Conservation (phyloP, 495 filamentous ascomycete genomes). For the Xylaria acuta region DNA sequence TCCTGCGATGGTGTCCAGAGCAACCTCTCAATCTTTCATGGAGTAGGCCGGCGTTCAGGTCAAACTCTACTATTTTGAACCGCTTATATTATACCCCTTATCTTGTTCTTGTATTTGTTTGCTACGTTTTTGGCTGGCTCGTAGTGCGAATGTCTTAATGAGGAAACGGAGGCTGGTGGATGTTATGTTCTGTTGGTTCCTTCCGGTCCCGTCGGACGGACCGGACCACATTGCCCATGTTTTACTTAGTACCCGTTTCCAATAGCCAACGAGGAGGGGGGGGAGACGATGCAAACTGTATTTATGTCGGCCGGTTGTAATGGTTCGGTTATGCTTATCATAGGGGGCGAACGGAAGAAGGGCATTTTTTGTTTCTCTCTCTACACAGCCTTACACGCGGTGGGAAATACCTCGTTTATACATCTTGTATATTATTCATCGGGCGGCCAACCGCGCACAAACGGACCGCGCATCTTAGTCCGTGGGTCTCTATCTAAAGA, state of each 20-base stretch:
- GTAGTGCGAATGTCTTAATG: slow-evolving; percentile 41
- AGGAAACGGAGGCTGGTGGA: slow-evolving; percentile 32
- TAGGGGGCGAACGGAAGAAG: not conserved
- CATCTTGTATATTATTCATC: slow-evolving; percentile 43
- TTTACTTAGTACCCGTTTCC: slow-evolving; percentile 27
- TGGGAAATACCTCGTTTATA: slow-evolving; percentile 23
- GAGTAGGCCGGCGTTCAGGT: slow-evolving; percentile 42
- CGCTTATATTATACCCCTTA: slow-evolving; percentile 41
- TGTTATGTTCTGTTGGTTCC: slow-evolving; percentile 31
- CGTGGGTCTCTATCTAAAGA: not conserved
- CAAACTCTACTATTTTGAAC: slow-evolving; percentile 23
- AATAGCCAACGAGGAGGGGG: not conserved
- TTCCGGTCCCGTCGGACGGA: slow-evolving; percentile 32
- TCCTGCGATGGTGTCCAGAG: slow-evolving; percentile 26
- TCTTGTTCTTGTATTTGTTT: slow-evolving; percentile 42
- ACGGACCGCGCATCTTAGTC: not conserved
- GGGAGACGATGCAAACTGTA: slow-evolving; percentile 13
- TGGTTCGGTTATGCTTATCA: slow-evolving; percentile 14
- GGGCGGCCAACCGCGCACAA: slow-evolving; percentile 14
- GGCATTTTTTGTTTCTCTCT: not conserved
- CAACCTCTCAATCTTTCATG: slow-evolving; percentile 36
- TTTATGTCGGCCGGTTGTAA: slow-evolving; percentile 19
- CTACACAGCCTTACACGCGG: not conserved
- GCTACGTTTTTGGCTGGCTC: slow-evolving; percentile 33
- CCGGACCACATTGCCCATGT: slow-evolving; percentile 35